These are phyloP conservation scores for Maudiozyma bulderi DNA, from an alignment of 805 yeast genomes.

Conservation along the genomic window DNA sequence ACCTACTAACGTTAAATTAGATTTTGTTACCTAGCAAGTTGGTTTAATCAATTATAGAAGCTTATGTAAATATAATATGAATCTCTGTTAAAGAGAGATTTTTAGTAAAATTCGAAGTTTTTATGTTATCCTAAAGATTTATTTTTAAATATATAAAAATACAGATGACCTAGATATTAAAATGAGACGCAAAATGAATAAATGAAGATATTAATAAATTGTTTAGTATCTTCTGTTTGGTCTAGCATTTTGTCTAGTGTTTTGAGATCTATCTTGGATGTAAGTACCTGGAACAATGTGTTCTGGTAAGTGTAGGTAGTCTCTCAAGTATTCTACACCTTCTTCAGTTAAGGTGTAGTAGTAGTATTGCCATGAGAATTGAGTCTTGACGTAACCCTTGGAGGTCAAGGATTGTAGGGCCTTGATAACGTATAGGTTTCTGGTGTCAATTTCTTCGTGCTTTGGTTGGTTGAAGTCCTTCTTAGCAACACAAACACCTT, in stretches of 20 bases:
- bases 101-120: not conserved
- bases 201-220: not conserved
- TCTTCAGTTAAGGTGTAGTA: constrained; percentile 99
- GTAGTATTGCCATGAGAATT: constrained; percentile 99
- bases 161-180: constrained; percentile 1
- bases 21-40: not conserved
- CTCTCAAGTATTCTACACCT: constrained; percentile 97
- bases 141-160: constrained; percentile 4
- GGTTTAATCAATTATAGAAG: not conserved
- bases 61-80: no score
- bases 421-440: constrained; percentile 95
- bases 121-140: constrained; percentile 11
- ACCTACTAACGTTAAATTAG: not conserved
- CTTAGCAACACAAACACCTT: constrained; percentile 99
- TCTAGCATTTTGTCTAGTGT: constrained; percentile 59
- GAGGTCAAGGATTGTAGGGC: constrained; percentile 99
- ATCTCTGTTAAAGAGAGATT: no score
- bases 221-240: constrained; percentile 42
- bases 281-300: constrained; percentile 97
- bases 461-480: constrained; percentile 95
- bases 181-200: constrained; percentile 5
- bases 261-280: constrained; percentile 87
- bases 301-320: constrained; percentile 97
- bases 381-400: constrained; percentile 98
- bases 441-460: constrained; percentile 97